Base-by-base conservation (phyloP, 768 basidiomycete genomes). In the Psilocybe sp. region DNA sequence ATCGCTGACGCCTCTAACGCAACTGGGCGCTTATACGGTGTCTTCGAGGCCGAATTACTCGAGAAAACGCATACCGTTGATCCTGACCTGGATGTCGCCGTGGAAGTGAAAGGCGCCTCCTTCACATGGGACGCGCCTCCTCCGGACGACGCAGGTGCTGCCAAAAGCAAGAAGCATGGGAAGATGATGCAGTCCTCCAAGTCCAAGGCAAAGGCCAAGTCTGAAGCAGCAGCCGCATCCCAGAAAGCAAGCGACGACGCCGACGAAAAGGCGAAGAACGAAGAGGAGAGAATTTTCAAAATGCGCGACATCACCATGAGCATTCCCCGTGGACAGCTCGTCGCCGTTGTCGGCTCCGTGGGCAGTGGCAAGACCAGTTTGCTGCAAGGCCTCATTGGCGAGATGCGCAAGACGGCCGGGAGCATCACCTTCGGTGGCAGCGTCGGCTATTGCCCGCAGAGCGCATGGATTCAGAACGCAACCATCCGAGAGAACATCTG, bases 391-490 rank as follows among this genome's bases (percentile, higher is more conserved):
- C 60, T 91, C 28, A 82, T 89, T 50, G 88, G 88, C 2, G 92
- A 95, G 65, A 95, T 95, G 92, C 74, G 85, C 50, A 74, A 75
- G 55, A 84, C 80, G 0, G 63, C 69, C 11, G 92, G 92, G 2
- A 76, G 68, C 8, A 79, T 90, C 35, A 74, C 71, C 31, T 89
- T 93, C 59, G 86, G 89, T 49, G 90, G 87, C 0, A 78, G 80
- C 9, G 79, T 92, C 9, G 84, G 83, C 0, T 92, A 94, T 64
- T 94, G 89, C 57, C 83, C 86, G 13, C 94, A 98, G 62, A 84
- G 76, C 39, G 87, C 93, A 10, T 97, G 93, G 92, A 95, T 98
- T 50, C 90, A 93, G 82, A 88, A 91, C 64, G 80, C 90, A 0
- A 95, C 92, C 0, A 80, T 95, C 32, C 78, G 91, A 45, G 92